These are phyloP conservation scores for Xylaria sp. DNA, from an alignment of 2,329 filamentous ascomycete genomes.

Conservation along the genomic window DNA sequence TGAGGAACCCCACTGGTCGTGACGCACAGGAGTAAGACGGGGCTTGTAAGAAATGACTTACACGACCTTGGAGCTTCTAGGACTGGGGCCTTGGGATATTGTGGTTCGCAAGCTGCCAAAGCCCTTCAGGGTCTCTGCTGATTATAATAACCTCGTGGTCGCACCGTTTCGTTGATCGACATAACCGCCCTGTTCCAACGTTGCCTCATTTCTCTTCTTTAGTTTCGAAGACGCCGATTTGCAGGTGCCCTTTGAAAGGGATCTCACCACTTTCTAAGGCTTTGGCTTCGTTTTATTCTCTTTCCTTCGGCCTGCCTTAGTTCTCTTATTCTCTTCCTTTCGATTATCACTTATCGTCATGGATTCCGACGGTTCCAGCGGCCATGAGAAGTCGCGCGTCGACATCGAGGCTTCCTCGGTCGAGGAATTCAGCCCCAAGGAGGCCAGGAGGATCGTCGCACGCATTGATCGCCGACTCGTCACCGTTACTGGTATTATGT, in stretches of 20 bases:
- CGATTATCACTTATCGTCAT: constrained; percentile 13
- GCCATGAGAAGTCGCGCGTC: constrained; percentile 37
- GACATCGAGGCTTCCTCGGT: constrained; percentile 38
- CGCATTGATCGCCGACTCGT: constrained; percentile 75
- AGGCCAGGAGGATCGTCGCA: constrained; percentile 75
- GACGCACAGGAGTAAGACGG: constrained; percentile 32
- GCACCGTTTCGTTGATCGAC: constrained; percentile 23
- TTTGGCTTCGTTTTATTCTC: constrained; percentile 6
- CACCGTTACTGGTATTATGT: constrained; percentile 71
- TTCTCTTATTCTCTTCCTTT: background rate
- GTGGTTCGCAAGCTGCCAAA: constrained; percentile 16
- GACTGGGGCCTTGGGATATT: background rate
- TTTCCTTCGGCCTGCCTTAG: background rate
- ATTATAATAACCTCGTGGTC: constrained; percentile 35
- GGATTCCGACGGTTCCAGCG: constrained; percentile 35
- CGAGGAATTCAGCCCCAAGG: constrained; percentile 64
- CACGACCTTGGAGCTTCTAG: constrained; percentile 2
- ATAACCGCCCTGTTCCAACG: constrained; percentile 1
- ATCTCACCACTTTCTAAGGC: constrained; percentile 25
- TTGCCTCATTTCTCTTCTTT: constrained; percentile 25
- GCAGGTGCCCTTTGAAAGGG: constrained; percentile 33
- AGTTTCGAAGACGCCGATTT: constrained; percentile 22
- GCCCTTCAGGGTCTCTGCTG: background rate
- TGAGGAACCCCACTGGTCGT: constrained; percentile 19
- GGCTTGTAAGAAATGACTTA: constrained; percentile 11